Evolutionary conservation across 164 flowering plant species (phyloP).

Genomic region (Hamamelis virginiana): DNA sequence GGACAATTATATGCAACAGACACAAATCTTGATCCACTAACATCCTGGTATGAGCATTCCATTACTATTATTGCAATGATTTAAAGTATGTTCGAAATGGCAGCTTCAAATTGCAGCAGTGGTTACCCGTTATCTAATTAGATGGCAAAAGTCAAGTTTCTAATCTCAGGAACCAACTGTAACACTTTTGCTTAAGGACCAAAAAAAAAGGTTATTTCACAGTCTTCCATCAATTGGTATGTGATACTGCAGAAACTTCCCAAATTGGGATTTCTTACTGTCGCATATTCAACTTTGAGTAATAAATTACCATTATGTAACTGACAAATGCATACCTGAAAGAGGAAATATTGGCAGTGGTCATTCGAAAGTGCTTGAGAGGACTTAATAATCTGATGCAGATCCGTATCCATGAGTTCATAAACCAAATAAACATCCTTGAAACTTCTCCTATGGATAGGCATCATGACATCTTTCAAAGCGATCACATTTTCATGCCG

Average conservation of each 20-base stretch:
- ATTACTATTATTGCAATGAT: neutral
- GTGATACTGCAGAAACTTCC: neutral
- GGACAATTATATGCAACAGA: neutral
- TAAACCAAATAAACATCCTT: slow-evolving; percentile 92
- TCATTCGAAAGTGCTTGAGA: slow-evolving; percentile 82
- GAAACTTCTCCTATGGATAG: slow-evolving; percentile 63
- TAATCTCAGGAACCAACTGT: neutral
- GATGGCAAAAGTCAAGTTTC: neutral
- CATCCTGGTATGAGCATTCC: neutral
- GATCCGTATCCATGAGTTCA: slow-evolving; percentile 95
- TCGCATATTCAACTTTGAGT: neutral
- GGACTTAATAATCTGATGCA: slow-evolving; percentile 91
- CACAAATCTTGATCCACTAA: neutral
- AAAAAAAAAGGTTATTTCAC: too few relatives aligned
- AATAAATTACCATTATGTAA: neutral
- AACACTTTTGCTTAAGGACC: too few relatives aligned
- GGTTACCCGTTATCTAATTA: neutral
- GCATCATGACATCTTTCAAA: slow-evolving; percentile 91
- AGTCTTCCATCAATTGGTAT: neutral
- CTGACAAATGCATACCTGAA: slow-evolving; percentile 62
- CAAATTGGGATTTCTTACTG: neutral
- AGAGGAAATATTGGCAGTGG: slow-evolving; percentile 86
- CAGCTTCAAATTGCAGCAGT: neutral
- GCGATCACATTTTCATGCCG: slow-evolving; percentile 83
- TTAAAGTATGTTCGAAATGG: neutral